These are phyloP conservation scores for Psilocybe tampanensis DNA, from an alignment of 768 basidiomycete genomes.

Conservation along the genomic window DNA sequence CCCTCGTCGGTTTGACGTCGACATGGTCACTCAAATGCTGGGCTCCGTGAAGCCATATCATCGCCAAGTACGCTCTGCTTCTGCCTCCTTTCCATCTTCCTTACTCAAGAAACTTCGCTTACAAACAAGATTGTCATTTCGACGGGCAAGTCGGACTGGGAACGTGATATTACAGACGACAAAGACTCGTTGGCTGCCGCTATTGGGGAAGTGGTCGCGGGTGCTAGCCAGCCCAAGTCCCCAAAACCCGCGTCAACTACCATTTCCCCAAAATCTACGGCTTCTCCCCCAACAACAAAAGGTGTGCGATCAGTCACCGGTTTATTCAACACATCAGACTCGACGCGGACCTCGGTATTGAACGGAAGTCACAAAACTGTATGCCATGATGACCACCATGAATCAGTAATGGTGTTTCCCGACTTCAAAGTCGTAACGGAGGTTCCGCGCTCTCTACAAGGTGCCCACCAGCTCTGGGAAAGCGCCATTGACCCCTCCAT, in stretches of 20 bases:
- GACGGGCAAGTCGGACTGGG: constrained; percentile 91
- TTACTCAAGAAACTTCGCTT: constrained; percentile 2
- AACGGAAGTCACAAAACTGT: constrained; percentile 84
- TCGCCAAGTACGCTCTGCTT: constrained; percentile 59
- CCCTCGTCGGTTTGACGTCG: constrained; percentile 71
- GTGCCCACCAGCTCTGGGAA: constrained; percentile 73
- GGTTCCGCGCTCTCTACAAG: constrained; percentile 61
- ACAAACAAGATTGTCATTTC: constrained; percentile 75
- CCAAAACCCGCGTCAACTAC: constrained; percentile 7
- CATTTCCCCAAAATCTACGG: constrained; percentile 27
- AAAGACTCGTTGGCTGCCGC: constrained; percentile 70
- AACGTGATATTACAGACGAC: constrained; percentile 73
- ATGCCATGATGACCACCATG: constrained; percentile 60
- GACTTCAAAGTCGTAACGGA: constrained; percentile 86
- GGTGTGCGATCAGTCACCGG: constrained; percentile 44
- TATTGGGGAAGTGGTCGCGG: constrained; percentile 40
- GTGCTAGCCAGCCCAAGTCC: constrained; percentile 21
- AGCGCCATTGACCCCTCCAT: constrained; percentile 61
- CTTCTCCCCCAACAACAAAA: constrained; percentile 28
- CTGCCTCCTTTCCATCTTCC: background rate
- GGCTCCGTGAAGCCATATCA: constrained; percentile 84
- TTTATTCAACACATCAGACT: constrained; percentile 58
- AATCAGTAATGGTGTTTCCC: constrained; percentile 88
- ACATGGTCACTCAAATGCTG: constrained; percentile 81
- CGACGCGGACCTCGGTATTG: constrained; percentile 65